Percentiles rank a stretch among this genome's conserved stretches.
Evolutionary conservation across 1,284 basidiomycete genomes (phyloP).

Genomic region (Hymenochaete sp.): DNA sequence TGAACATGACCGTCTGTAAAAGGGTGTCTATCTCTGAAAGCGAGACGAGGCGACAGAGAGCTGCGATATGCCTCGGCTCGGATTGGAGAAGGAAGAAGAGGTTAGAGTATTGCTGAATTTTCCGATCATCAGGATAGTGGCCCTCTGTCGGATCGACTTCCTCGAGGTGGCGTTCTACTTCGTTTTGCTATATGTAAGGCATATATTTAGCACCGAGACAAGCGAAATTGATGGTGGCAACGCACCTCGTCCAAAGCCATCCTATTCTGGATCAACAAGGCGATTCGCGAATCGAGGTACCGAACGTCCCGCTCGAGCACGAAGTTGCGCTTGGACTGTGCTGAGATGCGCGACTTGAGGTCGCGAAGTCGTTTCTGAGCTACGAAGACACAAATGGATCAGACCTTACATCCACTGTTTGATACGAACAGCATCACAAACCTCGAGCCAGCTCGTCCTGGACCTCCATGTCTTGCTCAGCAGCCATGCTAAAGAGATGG

Average conservation of each 20-base stretch:
- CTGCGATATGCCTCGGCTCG: slow-evolving; percentile 94
- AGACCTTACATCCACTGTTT: too few species aligned
- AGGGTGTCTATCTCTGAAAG: slow-evolving; percentile 96
- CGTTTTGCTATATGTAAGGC: slow-evolving; percentile 58
- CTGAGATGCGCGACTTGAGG: slow-evolving; percentile 94
- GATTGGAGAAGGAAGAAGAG: slow-evolving; percentile 98
- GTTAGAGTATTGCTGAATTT: slow-evolving; percentile 93
- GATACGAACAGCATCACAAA: slow-evolving; percentile 33
- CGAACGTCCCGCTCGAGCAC: slow-evolving; percentile 97
- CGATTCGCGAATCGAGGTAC: slow-evolving; percentile 96
- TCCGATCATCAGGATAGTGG: slow-evolving; percentile 88
- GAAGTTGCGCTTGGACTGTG: slow-evolving; percentile 99
- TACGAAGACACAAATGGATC: slow-evolving; percentile 24
- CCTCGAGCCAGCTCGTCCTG: slow-evolving; percentile 96
- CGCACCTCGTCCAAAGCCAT: slow-evolving; percentile 93
- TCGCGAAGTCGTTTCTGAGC: slow-evolving; percentile 95
- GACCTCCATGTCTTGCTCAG: slow-evolving; percentile 97
- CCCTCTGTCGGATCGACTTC: slow-evolving; percentile 88
- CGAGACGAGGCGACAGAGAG: slow-evolving; percentile 94
- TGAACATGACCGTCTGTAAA: slow-evolving; percentile 99
- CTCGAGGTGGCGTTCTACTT: slow-evolving; percentile 90
- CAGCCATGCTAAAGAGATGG: slow-evolving; percentile 94
- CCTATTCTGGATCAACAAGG: slow-evolving; percentile 93
- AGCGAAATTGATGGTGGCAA: slow-evolving; percentile 16
- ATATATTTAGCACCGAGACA: slow-evolving; percentile 7